Conservation (phyloP, 106 monocot genomes). For the Phalaenopsis equestris region DNA sequence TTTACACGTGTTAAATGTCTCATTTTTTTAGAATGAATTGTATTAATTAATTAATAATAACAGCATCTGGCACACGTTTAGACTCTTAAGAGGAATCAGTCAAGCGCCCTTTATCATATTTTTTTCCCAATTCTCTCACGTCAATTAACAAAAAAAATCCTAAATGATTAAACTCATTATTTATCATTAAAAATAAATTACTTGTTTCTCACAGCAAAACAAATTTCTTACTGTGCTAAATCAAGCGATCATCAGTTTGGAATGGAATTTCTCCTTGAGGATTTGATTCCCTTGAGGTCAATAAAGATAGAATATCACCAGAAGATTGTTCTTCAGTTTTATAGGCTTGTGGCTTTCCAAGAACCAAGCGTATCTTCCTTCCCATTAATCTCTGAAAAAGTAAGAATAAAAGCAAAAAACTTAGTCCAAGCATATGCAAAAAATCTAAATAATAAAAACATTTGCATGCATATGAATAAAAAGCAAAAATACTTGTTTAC, state of each 20-base stretch:
- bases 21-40: too few relatives aligned
- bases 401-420: background rate
- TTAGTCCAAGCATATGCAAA: background rate
- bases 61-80: too few relatives aligned
- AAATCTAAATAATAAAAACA: background rate
- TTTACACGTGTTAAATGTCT: too few relatives aligned
- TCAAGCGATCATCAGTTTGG: background rate
- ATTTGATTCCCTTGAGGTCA: background rate
- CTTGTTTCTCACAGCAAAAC: too few relatives aligned
- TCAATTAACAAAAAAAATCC: background rate
- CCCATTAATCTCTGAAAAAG: constrained; percentile 53
- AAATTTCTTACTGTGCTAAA: background rate
- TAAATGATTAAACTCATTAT: background rate
- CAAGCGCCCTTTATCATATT: too few relatives aligned
- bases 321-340: background rate
- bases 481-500: constrained; percentile 18
- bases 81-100: too few relatives aligned
- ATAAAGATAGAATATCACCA: background rate
- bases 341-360: constrained; percentile 20
- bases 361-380: constrained; percentile 37
- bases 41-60: too few relatives aligned
- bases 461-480: background rate
- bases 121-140: too few relatives aligned
- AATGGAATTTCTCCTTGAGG: background rate
- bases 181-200: background rate